Evolutionary conservation across 2,329 filamentous ascomycete species (phyloP).

Genomic region (Colletotrichum sp.): DNA sequence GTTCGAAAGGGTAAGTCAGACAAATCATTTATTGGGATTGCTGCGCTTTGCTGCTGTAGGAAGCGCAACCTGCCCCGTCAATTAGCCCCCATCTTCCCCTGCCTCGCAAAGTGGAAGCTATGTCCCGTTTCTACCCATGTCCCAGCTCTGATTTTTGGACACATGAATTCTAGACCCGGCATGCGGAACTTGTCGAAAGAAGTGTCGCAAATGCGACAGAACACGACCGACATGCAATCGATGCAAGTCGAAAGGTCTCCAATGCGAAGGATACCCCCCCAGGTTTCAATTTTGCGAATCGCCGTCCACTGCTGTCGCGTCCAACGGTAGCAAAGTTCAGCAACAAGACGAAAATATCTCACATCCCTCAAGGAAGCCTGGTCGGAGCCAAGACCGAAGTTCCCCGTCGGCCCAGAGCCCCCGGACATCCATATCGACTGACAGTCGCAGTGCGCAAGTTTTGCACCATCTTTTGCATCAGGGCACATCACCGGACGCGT

Average conservation of each 20-base stretch:
- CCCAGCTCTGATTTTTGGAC: not conserved
- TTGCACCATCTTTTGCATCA: not conserved
- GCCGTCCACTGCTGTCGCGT: conserved; percentile 14
- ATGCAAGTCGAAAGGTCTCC: conserved; percentile 31
- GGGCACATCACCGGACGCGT: not conserved
- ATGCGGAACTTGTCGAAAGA: conserved; percentile 34
- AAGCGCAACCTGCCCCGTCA: not conserved
- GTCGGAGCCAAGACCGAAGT: not conserved
- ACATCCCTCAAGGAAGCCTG: not conserved
- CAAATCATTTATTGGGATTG: not conserved
- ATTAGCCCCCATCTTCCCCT: not conserved
- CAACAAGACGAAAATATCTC: not conserved
- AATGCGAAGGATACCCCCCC: conserved; percentile 34
- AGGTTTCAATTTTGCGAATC: conserved; percentile 32
- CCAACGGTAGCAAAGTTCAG: not conserved
- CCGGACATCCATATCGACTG: not conserved
- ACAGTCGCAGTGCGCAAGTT: not conserved
- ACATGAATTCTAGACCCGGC: conserved; percentile 27
- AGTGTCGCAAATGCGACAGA: conserved; percentile 36
- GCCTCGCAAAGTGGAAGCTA: not conserved
- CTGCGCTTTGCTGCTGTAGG: not conserved
- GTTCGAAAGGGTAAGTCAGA: conserved; percentile 9
- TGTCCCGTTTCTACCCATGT: not conserved
- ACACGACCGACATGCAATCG: conserved; percentile 31
- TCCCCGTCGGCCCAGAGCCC: not conserved